Conservation (phyloP, 805 yeast genomes). For the Candida vartiovaarae region DNA sequence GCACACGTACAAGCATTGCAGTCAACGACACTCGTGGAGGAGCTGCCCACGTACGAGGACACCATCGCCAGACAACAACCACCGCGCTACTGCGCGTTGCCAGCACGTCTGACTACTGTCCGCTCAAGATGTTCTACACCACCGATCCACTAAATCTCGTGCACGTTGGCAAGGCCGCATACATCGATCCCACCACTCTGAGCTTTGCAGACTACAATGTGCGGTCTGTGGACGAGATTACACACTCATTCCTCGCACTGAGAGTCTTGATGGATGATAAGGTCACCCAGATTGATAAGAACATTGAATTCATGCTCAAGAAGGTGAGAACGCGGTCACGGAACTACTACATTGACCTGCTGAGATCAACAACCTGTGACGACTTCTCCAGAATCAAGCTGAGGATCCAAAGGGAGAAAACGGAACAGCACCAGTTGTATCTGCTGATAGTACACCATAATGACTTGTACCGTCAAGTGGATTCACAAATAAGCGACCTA, state of each 20-base stretch:
- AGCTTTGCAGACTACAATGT: conserved; percentile 10
- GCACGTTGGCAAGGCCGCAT: background rate
- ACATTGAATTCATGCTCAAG: conserved; percentile 16
- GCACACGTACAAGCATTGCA: too few species aligned
- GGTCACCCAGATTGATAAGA: conserved; percentile 14
- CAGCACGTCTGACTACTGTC: conserved; percentile 8
- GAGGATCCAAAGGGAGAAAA: conserved; percentile 8
- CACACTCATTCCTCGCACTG: conserved; percentile 8
- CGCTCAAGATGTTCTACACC: conserved; percentile 8
- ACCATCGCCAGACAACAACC: conserved; percentile 15
- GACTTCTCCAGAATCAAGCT: conserved; percentile 15
- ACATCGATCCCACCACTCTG: conserved; percentile 4
- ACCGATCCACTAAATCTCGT: conserved; percentile 4
- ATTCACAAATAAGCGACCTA: background rate
- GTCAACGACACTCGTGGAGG: background rate
- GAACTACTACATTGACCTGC: conserved; percentile 17
- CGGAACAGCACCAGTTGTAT: conserved; percentile 5
- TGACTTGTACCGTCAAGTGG: conserved; percentile 2
- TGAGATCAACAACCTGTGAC: conserved; percentile 9
- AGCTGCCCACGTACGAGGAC: conserved; percentile 17
- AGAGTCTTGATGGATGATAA: conserved; percentile 14
- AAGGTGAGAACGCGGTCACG: conserved; percentile 11
- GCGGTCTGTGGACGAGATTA: conserved; percentile 8
- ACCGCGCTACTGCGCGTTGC: conserved; percentile 18
- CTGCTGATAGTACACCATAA: conserved; percentile 9